These are phyloP conservation scores for Pseudofabraea citricarpa DNA, from an alignment of 2,329 filamentous ascomycete genomes.

Conservation along the genomic window DNA sequence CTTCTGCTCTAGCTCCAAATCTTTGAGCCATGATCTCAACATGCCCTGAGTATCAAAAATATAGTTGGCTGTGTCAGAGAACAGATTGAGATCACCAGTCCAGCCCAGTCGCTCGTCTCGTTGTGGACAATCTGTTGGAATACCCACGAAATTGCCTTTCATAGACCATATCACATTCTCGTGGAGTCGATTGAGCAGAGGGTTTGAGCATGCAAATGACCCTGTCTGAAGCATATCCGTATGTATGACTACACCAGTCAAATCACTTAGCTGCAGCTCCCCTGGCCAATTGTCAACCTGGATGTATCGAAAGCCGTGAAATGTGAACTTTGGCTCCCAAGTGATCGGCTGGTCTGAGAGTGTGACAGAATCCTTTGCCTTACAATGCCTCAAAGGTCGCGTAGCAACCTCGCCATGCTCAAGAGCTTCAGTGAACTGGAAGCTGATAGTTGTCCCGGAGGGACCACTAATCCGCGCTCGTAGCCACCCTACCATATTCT, in stretches of 20 bases:
- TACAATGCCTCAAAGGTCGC: conserved; percentile 34
- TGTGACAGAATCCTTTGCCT: conserved; percentile 32
- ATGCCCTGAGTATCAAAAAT: conserved; percentile 34
- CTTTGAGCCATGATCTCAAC: conserved; percentile 34
- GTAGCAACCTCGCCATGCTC: conserved; percentile 39
- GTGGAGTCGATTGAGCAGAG: conserved; percentile 39
- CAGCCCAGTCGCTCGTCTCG: conserved; percentile 43
- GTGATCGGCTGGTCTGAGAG: conserved; percentile 27
- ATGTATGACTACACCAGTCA: conserved; percentile 19
- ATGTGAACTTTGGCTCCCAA: conserved; percentile 38
- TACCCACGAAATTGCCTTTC: conserved; percentile 39
- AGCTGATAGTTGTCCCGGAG: conserved; percentile 35
- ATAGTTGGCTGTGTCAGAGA: conserved; percentile 37
- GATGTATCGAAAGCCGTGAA: conserved; percentile 42
- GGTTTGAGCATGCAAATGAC: conserved; percentile 19
- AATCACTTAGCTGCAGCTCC: conserved; percentile 3
- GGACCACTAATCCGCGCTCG: conserved; percentile 33
- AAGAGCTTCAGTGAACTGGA: conserved; percentile 51
- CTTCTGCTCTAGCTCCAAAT: conserved; percentile 33
- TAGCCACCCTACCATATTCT: conserved; percentile 51
- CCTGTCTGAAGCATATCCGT: conserved; percentile 22
- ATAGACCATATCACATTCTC: conserved; percentile 42
- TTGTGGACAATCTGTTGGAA: conserved; percentile 44
- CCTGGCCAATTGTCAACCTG: conserved; percentile 16
- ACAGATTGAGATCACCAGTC: conserved; percentile 42